Evolutionary conservation across 1,284 basidiomycete genomes (phyloP).

Genomic region (Peniophora sp.): DNA sequence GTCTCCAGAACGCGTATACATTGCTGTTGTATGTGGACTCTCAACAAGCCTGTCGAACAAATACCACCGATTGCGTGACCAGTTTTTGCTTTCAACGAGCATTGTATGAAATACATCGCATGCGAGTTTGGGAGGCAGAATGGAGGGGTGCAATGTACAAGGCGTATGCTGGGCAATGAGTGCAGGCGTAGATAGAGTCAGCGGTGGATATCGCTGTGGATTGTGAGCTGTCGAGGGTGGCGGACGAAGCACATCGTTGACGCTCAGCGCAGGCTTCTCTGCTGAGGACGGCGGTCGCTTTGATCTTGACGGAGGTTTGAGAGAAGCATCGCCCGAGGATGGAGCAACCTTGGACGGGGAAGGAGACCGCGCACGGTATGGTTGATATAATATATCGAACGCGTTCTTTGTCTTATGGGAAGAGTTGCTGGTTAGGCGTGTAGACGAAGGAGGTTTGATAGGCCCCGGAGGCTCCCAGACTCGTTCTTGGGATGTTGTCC

Average conservation of each 20-base stretch:
- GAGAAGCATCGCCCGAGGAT: too few relatives aligned
- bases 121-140: slow-evolving; percentile 65
- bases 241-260: background rate
- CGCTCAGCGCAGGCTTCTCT: background rate
- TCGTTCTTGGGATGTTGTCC: slow-evolving; percentile 16
- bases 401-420: background rate
- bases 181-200: slow-evolving; percentile 47
- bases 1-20: slow-evolving; percentile 36
- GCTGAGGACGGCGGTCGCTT: background rate
- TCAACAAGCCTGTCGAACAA: slow-evolving; percentile 75
- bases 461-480: slow-evolving; percentile 5
- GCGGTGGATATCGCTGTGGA: slow-evolving; percentile 28
- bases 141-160: slow-evolving; percentile 64
- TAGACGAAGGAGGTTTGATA: slow-evolving; percentile 5
- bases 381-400: background rate
- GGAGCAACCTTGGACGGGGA: too few relatives aligned
- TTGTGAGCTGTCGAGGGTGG: slow-evolving; percentile 6
- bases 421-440: background rate
- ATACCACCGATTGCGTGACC: slow-evolving; percentile 80
- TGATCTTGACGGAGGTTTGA: background rate
- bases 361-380: too few relatives aligned
- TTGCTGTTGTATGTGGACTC: slow-evolving; percentile 77
- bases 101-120: slow-evolving; percentile 64
- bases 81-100: slow-evolving; percentile 50
- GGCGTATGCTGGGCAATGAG: slow-evolving; percentile 66